Percentiles rank a stretch among this genome's conserved stretches.
Conservation (phyloP, 2,329 filamentous ascomycete genomes). For the Nigrospora sphaerica region DNA sequence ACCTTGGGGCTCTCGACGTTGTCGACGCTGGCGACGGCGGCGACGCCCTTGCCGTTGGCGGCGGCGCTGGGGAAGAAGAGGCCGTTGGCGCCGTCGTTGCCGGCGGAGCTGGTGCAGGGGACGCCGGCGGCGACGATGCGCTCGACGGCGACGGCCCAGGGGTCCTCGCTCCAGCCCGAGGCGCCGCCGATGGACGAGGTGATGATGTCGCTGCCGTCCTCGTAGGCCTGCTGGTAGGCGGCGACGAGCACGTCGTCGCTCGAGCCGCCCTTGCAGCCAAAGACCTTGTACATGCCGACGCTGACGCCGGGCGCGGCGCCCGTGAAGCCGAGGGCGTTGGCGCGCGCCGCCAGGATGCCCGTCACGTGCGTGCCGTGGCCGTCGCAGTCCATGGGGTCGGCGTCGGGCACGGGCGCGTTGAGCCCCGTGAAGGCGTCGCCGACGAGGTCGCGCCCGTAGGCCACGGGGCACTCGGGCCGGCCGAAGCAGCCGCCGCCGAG, state of each 20-base stretch:
- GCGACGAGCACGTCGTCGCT: slow-evolving; percentile 50
- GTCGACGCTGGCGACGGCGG: slow-evolving; percentile 43
- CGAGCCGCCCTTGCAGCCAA: slow-evolving; percentile 45
- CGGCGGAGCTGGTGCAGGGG: slow-evolving; percentile 44
- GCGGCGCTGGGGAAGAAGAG: slow-evolving; percentile 43
- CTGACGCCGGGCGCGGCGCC: slow-evolving; percentile 50
- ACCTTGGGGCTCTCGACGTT: slow-evolving; percentile 35
- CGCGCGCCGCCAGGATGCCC: slow-evolving; percentile 52
- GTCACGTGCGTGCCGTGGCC: slow-evolving; percentile 56
- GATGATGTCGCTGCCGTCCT: slow-evolving; percentile 53
- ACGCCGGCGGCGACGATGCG: slow-evolving; percentile 47
- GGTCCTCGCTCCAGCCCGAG: slow-evolving; percentile 44
- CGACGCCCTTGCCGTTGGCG: slow-evolving; percentile 38
- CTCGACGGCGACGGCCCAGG: slow-evolving; percentile 41
- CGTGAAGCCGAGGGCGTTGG: slow-evolving; percentile 41
- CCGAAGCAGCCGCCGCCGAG: slow-evolving; percentile 21
- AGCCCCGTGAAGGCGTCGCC: slow-evolving; percentile 42
- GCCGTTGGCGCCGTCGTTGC: slow-evolving; percentile 39
- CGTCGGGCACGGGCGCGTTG: slow-evolving; percentile 19
- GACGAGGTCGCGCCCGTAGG: slow-evolving; percentile 49
- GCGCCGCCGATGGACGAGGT: slow-evolving; percentile 45
- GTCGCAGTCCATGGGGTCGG: slow-evolving; percentile 6
- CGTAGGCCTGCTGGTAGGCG: slow-evolving; percentile 52
- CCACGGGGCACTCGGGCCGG: slow-evolving; percentile 43
- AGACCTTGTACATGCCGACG: slow-evolving; percentile 50